phyloP scores from a whole-genome alignment of 1,139 yeast genomes.

The Taiozyma sp. region DNA sequence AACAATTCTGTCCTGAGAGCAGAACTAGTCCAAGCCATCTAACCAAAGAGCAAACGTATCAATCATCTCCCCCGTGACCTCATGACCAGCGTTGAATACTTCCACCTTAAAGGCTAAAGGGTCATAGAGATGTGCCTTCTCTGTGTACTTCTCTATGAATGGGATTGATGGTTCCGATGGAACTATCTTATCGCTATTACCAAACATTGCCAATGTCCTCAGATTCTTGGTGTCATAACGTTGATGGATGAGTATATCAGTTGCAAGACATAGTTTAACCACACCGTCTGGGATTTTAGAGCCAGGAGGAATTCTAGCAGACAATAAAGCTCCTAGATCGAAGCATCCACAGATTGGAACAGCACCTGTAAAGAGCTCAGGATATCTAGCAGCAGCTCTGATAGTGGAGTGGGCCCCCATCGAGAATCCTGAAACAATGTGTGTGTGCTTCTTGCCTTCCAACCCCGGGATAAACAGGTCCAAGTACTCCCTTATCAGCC shows the following conservation, averaged over 20 bases:
- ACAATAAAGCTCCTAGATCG: conserved; percentile 39
- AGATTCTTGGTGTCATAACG: not conserved
- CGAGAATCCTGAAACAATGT: conserved; percentile 49
- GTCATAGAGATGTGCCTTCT: not conserved
- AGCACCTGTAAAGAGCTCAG: conserved; percentile 35
- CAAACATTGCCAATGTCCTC: not conserved
- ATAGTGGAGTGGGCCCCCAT: conserved; percentile 59
- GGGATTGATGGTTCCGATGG: not conserved
- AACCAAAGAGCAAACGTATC: not conserved
- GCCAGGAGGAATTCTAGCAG: conserved; percentile 13
- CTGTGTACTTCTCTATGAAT: not conserved
- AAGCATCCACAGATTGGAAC: conserved; percentile 46
- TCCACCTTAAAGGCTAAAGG: not conserved
- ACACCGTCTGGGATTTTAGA: not conserved
- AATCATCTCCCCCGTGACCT: not conserved
- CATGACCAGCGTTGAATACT: not conserved
- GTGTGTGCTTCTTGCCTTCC: conserved; percentile 21
- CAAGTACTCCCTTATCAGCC: conserved; percentile 42
- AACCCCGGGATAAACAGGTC: conserved; percentile 38
- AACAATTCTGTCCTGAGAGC: not conserved
- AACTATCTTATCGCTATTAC: not conserved
- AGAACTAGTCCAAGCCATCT: not conserved
- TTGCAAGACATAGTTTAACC: not conserved
- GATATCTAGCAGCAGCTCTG: conserved; percentile 39
- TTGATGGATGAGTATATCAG: not conserved